These are phyloP conservation scores for Tolypocladium cylindrosporum DNA, from an alignment of 2,329 filamentous ascomycete genomes.

Conservation along the genomic window DNA sequence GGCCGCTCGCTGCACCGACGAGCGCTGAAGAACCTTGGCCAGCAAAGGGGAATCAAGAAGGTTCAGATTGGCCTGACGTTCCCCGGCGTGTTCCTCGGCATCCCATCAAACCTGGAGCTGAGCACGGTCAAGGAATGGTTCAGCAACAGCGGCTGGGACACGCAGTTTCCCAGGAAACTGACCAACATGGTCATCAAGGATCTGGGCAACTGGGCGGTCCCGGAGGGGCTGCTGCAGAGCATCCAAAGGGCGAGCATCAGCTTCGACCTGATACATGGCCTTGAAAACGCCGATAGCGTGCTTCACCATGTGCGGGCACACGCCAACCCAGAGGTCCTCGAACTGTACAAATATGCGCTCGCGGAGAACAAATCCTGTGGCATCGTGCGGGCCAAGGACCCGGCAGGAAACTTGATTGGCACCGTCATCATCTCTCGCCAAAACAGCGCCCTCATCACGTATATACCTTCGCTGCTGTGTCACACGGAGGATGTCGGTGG, in stretches of 20 bases:
- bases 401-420: conserved; percentile 58
- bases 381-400: conserved; percentile 71
- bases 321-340: conserved; percentile 66
- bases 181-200: conserved; percentile 65
- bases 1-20: conserved; percentile 82
- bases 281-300: conserved; percentile 64
- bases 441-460: conserved; percentile 56
- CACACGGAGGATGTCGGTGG: conserved; percentile 54
- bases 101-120: conserved; percentile 48
- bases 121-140: conserved; percentile 65
- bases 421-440: conserved; percentile 72
- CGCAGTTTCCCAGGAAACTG: conserved; percentile 43
- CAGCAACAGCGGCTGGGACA: conserved; percentile 82
- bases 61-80: conserved; percentile 75
- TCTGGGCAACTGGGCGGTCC: conserved; percentile 62
- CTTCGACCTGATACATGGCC: conserved; percentile 76
- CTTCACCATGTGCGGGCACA: conserved; percentile 65
- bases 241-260: conserved; percentile 63
- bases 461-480: conserved; percentile 58
- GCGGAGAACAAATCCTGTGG: conserved; percentile 63
- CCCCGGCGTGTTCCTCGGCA: conserved; percentile 78
- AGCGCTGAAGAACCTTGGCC: conserved; percentile 63
- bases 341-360: conserved; percentile 70
- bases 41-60: conserved; percentile 62
- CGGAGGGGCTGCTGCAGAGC: conserved; percentile 65